Evolutionary conservation across 306 rosid species (phyloP).

Genomic region (Coriaria nepalensis): DNA sequence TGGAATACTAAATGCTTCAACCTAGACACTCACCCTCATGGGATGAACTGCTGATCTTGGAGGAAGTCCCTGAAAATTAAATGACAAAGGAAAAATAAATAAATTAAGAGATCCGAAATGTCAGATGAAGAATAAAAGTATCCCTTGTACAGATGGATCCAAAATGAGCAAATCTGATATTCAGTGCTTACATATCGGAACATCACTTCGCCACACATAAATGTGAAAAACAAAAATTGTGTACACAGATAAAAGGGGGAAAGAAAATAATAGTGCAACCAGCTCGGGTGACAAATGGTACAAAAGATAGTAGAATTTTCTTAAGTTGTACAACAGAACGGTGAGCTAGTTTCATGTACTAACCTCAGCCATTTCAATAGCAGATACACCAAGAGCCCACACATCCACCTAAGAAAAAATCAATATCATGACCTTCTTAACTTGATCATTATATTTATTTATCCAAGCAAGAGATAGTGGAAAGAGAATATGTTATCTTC

Average conservation of each 20-base stretch:
- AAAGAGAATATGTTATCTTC: slow-evolving; percentile 13
- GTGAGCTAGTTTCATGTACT: background rate
- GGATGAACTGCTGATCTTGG: slow-evolving; percentile 96
- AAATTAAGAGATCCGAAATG: too few relatives aligned
- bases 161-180: too few relatives aligned
- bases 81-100: slow-evolving; percentile 2
- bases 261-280: too few relatives aligned
- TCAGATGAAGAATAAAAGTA: too few relatives aligned
- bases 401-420: slow-evolving; percentile 72
- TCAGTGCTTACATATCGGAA: too few relatives aligned
- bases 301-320: too few relatives aligned
- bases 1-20: background rate
- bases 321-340: too few relatives aligned
- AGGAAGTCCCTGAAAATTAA: slow-evolving; percentile 81
- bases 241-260: too few relatives aligned
- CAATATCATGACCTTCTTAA: slow-evolving; percentile 7
- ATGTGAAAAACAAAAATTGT: too few relatives aligned
- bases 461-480: background rate
- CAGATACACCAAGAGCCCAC: slow-evolving; percentile 99
- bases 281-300: too few relatives aligned
- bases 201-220: too few relatives aligned
- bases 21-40: slow-evolving; percentile 67
- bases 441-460: background rate
- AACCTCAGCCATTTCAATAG: slow-evolving; percentile 99
- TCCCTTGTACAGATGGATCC: too few relatives aligned